Evolutionary conservation across 106 monocot species (phyloP), one percentile per base, ranked within the genome.

Genomic region (Allium cepa): DNA sequence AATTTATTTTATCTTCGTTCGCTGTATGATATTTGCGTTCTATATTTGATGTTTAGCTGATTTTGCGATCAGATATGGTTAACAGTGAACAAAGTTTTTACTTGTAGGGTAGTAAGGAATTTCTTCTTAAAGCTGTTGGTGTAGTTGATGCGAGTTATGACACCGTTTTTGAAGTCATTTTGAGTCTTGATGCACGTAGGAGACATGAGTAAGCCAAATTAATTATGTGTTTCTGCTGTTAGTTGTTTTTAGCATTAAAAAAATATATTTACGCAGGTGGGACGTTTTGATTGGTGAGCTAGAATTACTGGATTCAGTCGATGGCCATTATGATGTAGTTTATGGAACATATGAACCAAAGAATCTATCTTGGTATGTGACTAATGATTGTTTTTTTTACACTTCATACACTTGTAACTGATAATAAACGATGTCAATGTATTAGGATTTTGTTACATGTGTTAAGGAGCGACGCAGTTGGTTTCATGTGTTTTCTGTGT

Each of bases 311-410:
- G 82, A 92, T 9, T 71, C 80, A 75, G 78, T 77, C 66, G 78
- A 92, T 89, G 96, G 96, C 22, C 89, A 97, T 59, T 80, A 49
- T 75, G 96, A 97, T 75, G 77, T 92, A 84, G 96, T 97, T 60
- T 89, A 92, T 76, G 96, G 92, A 73, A 89, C 76, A 71, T 89
- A 89, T 79, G 81, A 87, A 46, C 83, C 88, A 48, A 92, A 80
- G 62, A 79, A 80, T 57, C 57, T 86, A 26, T 66, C 56, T 57
- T 83, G 88, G 96, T 97, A 79, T 18, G 59, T 83, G 52, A 53
- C 10, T 46, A 1, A 11, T 36, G 7, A 11, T 45, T 62, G 36
- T 62, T 62, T 36, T 62, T 36, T 45, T 62, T 62, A 6, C 15
- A 36, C 36, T 36, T 36, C 36, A 15, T 55, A 55, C 53, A 7